A percentile compares a stretch with the other conserved stretches of the same genome.
Conservation (phyloP, 805 yeast species). For the Ogataea nonfermentans region DNA sequence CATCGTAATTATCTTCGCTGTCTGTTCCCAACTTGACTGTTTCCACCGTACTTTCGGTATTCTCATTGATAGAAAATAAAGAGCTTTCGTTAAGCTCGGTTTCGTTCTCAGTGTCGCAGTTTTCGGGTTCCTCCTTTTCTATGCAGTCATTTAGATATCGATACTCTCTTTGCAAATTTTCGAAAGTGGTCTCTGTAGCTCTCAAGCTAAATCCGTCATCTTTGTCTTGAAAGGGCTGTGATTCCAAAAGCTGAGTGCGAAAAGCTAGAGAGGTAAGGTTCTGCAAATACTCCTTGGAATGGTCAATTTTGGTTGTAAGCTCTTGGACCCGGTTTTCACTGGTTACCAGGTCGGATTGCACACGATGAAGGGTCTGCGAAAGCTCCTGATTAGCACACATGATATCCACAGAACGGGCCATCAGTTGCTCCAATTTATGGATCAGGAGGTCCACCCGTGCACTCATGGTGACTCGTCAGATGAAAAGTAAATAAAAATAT, state of each 20-base stretch:
- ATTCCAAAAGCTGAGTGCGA: constrained; percentile 35
- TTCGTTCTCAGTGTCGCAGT: neutral
- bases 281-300: constrained; percentile 29
- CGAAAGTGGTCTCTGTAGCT: constrained; percentile 45
- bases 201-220: constrained; percentile 42
- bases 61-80: constrained; percentile 13
- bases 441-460: constrained; percentile 17
- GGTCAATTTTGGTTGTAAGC: constrained; percentile 25
- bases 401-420: constrained; percentile 16
- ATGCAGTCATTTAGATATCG: constrained; percentile 30
- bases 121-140: neutral
- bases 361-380: constrained; percentile 15
- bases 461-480: constrained; percentile 12
- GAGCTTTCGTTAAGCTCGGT: constrained; percentile 10
- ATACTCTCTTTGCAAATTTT: constrained; percentile 42
- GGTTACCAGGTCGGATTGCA: constrained; percentile 19
- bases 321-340: constrained; percentile 25
- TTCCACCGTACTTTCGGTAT: neutral
- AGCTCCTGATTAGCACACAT: constrained; percentile 19
- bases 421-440: constrained; percentile 15
- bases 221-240: constrained; percentile 29
- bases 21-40: neutral
- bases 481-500: constrained; percentile 11
- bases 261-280: constrained; percentile 33
- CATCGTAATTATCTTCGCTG: neutral